Evolutionary conservation across 192 early-diverging fungal species (phyloP).

Genomic region (Thamnidium elegans): DNA sequence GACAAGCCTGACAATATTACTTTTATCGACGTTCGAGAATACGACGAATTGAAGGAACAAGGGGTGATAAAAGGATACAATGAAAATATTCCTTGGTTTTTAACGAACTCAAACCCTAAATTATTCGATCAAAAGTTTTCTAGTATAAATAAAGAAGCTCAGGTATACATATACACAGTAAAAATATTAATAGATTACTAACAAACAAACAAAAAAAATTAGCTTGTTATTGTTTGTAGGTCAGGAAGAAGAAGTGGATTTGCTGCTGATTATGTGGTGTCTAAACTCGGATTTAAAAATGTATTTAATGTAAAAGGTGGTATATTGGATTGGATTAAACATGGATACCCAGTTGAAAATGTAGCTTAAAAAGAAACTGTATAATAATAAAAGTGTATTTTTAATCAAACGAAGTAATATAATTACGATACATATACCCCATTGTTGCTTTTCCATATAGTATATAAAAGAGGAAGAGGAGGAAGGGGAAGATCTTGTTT

Average conservation of each 20-base stretch:
- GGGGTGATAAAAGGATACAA: not conserved
- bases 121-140: not conserved
- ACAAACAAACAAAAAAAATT: not conserved
- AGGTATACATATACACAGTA: not conserved
- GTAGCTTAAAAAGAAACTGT: not conserved
- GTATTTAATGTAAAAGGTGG: constrained; percentile 12
- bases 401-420: not conserved
- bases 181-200: not conserved
- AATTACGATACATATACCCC: not conserved
- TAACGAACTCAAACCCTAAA: not conserved
- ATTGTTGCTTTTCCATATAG: not conserved
- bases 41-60: not conserved
- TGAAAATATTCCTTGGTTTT: not conserved
- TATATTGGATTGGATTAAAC: constrained; percentile 8
- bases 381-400: not conserved
- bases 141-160: not conserved
- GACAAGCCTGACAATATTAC: not conserved
- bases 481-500: no score
- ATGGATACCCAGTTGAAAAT: constrained; percentile 5
- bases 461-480: not conserved
- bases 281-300: constrained; percentile 11
- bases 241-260: constrained; percentile 19
- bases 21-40: not conserved
- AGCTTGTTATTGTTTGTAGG: constrained; percentile 17
- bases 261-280: constrained; percentile 7